Conservation (phyloP, 75 land plant species). For the Gnetum montanum region DNA sequence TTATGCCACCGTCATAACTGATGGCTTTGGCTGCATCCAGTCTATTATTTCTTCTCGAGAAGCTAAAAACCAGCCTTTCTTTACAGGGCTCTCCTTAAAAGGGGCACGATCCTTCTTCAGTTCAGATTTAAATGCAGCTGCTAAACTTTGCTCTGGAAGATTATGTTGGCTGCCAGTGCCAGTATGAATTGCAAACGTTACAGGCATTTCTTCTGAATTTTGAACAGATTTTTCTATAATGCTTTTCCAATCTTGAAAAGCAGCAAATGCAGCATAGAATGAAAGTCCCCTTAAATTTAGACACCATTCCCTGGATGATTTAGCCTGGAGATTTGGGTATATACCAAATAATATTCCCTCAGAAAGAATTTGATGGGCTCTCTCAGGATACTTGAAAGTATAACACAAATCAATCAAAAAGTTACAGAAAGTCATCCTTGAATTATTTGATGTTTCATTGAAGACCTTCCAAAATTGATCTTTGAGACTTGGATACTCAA, state of each 20-base stretch:
- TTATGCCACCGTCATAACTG: conserved; percentile 1
- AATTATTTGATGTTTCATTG: conserved; percentile 31
- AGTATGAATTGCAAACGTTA: conserved; percentile 44
- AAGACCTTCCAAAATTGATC: conserved; percentile 37
- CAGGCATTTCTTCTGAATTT: conserved; percentile 43
- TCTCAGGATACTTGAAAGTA: conserved; percentile 30
- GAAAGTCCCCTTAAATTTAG: conserved; percentile 71
- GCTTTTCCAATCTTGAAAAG: conserved; percentile 76
- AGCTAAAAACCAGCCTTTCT: conserved; percentile 61
- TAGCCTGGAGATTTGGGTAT: conserved; percentile 61
- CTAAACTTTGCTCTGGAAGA: conserved; percentile 34
- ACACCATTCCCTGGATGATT: conserved; percentile 46
- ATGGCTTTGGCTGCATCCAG: conserved; percentile 32
- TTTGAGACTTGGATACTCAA: conserved; percentile 17
- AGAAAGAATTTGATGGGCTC: conserved; percentile 45
- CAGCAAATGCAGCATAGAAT: conserved; percentile 73
- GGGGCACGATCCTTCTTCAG: conserved; percentile 54
- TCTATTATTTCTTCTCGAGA: conserved; percentile 30
- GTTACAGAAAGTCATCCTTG: conserved; percentile 74
- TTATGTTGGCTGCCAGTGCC: conserved; percentile 56
- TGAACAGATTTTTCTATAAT: conserved; percentile 28
- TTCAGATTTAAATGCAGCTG: conserved; percentile 35
- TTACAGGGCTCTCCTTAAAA: conserved; percentile 48
- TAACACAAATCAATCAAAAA: conserved; percentile 73
- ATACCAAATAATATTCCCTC: conserved; percentile 46